Evolutionary conservation across 2,329 filamentous ascomycete species (phyloP).

Genomic region (Claviceps capensis): DNA sequence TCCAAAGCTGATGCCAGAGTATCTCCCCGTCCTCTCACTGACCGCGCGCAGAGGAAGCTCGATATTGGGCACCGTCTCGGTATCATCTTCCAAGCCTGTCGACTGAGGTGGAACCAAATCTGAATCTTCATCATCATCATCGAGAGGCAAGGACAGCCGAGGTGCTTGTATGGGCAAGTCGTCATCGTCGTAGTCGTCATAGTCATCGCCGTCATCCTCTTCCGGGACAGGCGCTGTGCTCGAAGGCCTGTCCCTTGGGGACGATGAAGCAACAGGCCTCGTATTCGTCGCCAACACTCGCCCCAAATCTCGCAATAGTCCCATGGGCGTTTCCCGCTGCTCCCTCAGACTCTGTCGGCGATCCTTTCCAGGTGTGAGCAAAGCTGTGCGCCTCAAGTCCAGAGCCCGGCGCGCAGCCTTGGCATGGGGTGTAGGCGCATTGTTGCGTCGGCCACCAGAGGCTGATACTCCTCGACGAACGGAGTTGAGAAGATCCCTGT

Average conservation of each 20-base stretch:
- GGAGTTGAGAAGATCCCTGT: slow-evolving; percentile 25
- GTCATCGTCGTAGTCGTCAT: slow-evolving; percentile 19
- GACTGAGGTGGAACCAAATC: slow-evolving; percentile 39
- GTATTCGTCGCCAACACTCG: slow-evolving; percentile 37
- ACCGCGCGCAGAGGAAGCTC: slow-evolving; percentile 42
- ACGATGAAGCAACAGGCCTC: slow-evolving; percentile 31
- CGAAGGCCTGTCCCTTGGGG: slow-evolving; percentile 19
- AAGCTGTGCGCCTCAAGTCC: slow-evolving; percentile 42
- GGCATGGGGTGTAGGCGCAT: slow-evolving; percentile 44
- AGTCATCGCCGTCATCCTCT: slow-evolving; percentile 22
- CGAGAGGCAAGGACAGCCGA: slow-evolving; percentile 40
- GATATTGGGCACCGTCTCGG: slow-evolving; percentile 44
- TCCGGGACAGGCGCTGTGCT: slow-evolving; percentile 16
- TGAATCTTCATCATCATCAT: slow-evolving; percentile 32
- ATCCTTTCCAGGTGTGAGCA: slow-evolving; percentile 46
- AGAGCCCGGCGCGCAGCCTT: slow-evolving; percentile 45
- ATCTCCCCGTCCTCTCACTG: slow-evolving; percentile 30
- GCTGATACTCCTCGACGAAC: slow-evolving; percentile 28
- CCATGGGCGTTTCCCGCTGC: slow-evolving; percentile 41
- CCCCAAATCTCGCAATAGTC: slow-evolving; percentile 39
- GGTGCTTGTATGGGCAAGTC: slow-evolving; percentile 37
- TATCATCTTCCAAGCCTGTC: slow-evolving; percentile 42
- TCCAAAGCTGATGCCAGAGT: slow-evolving; percentile 40
- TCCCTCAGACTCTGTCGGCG: slow-evolving; percentile 43
- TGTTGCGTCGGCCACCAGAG: slow-evolving; percentile 28